Evolutionary conservation across 169 alveolate genomes (phyloP).

Genomic region (Toxoplasma gondii): DNA sequence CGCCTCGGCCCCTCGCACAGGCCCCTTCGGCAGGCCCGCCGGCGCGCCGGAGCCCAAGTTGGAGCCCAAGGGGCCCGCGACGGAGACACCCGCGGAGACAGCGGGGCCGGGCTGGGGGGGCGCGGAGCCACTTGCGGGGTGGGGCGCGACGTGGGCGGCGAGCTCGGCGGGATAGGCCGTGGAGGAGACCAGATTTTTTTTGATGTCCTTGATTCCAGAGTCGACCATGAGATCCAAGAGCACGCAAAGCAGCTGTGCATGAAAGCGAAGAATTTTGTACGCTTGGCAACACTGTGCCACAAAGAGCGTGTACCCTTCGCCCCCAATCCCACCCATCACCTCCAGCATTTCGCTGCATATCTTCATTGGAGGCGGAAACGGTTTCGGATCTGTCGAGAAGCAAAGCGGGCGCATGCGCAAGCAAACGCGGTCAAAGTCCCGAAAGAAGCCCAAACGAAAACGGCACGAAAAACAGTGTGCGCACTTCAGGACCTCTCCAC

Average conservation of each 20-base stretch:
- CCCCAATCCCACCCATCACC: constrained; percentile 89
- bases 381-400: constrained; percentile 84
- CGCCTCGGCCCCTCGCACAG: too few species aligned
- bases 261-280: constrained; percentile 84
- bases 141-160: background rate
- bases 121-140: background rate
- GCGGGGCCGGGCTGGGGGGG: background rate
- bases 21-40: background rate
- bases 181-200: constrained; percentile 53
- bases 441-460: background rate
- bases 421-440: background rate
- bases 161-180: background rate
- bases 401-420: background rate
- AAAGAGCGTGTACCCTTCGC: constrained; percentile 70
- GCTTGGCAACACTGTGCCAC: constrained; percentile 80
- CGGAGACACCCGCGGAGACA: background rate
- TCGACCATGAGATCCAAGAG: constrained; percentile 92
- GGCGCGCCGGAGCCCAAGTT: background rate
- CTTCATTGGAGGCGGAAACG: constrained; percentile 94
- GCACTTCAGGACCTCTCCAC: background rate
- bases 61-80: background rate
- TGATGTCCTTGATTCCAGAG: constrained; percentile 92
- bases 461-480: background rate
- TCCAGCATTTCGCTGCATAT: constrained; percentile 95
- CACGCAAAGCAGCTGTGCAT: constrained; percentile 87